Evolutionary conservation across 768 basidiomycete genomes (phyloP).

Genomic region (Exidia glandulosa): DNA sequence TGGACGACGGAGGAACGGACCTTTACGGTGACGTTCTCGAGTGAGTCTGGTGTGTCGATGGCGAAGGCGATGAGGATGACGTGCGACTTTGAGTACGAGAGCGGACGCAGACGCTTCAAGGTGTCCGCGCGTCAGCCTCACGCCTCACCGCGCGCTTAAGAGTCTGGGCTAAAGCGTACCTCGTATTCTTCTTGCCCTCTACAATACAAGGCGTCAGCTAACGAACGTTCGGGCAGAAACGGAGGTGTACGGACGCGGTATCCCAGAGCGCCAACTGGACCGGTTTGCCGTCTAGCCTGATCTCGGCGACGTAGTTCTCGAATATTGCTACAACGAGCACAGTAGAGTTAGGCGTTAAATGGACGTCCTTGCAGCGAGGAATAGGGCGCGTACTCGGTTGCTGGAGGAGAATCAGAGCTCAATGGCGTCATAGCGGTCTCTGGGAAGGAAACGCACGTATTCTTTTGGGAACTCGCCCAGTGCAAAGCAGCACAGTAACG

Average conservation of each 20-base stretch:
- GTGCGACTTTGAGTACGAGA: conserved; percentile 97
- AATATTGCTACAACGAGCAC: conserved; percentile 62
- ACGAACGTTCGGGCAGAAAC: neutral
- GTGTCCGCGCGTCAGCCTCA: neutral
- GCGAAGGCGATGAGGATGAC: conserved; percentile 97
- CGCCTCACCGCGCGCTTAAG: neutral
- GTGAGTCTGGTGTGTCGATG: conserved; percentile 90
- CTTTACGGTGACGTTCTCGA: conserved; percentile 93
- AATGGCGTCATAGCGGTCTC: neutral
- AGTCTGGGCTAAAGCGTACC: conserved; percentile 41
- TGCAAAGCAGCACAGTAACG: conserved; percentile 80
- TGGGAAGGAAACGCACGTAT: conserved; percentile 60
- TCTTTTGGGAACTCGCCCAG: conserved; percentile 92
- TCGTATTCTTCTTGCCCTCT: conserved; percentile 99
- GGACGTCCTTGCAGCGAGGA: neutral
- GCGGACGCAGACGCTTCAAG: conserved; percentile 74
- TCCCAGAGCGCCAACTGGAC: conserved; percentile 98
- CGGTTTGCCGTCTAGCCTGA: conserved; percentile 92
- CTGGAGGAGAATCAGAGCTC: conserved; percentile 20
- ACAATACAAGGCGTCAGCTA: neutral
- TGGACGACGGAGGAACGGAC: too few species aligned
- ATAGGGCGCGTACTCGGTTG: conserved; percentile 42
- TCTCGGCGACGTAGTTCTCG: conserved; percentile 98
- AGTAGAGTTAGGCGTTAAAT: neutral
- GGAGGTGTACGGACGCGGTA: conserved; percentile 78